A percentile compares a stretch with the other conserved stretches of the same genome.
Evolutionary conservation across 2,329 filamentous ascomycete species (phyloP).

Genomic region (Endothia cerciana): DNA sequence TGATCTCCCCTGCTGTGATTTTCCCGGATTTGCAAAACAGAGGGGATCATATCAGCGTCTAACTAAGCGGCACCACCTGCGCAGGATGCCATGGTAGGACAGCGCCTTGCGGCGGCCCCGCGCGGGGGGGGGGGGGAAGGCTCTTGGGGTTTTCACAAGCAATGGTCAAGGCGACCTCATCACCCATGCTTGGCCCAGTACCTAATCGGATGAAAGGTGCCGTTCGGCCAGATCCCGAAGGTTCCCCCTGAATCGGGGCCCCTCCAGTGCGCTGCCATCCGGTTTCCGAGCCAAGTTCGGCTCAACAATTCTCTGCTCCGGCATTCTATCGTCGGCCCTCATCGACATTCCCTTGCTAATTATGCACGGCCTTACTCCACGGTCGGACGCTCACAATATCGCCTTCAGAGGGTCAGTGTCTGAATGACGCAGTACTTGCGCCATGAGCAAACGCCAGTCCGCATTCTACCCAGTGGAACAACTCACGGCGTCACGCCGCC

Average conservation of each 20-base stretch:
- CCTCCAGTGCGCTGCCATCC: not conserved
- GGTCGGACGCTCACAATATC: not conserved
- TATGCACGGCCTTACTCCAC: not conserved
- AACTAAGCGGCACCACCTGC: not conserved
- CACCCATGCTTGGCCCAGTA: not conserved
- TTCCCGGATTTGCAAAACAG: slow-evolving; percentile 20
- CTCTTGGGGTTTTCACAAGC: not conserved
- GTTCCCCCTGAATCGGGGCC: not conserved
- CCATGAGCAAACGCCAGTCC: not conserved
- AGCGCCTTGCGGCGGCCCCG: not conserved
- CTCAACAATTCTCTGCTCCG: not conserved
- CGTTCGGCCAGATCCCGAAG: not conserved
- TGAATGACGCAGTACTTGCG: not conserved
- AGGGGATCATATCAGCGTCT: slow-evolving; percentile 17
- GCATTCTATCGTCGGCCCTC: not conserved
- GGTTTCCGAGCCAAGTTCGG: not conserved
- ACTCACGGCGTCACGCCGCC: too few species aligned
- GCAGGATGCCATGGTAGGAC: not conserved
- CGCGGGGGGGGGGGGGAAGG: too few species aligned
- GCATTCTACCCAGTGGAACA: not conserved
- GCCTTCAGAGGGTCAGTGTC: too few species aligned
- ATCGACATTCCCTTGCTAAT: not conserved
- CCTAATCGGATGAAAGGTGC: not conserved
- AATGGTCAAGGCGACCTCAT: not conserved
- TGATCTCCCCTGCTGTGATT: slow-evolving; percentile 16